Evolutionary conservation across 1,284 basidiomycete species (phyloP), one percentile per base, ranked within the genome.

Genomic region (Apiotrichum veenhuisii): DNA sequence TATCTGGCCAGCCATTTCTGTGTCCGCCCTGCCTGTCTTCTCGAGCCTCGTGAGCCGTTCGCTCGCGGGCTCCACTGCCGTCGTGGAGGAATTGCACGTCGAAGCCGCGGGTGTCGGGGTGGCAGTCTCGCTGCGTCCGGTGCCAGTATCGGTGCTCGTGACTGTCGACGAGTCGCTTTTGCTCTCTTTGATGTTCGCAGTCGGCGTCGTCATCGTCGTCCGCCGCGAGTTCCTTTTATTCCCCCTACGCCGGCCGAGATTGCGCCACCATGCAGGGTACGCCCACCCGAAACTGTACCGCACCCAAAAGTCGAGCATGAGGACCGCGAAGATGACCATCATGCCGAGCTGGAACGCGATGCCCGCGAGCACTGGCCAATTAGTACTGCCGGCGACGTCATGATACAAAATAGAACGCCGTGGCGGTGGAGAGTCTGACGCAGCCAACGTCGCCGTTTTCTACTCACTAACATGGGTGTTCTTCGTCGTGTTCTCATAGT

Each of bases 261-360:
- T 47, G n/a, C 30, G n/a, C 42, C 37, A 51, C 22, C 12, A 30
- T 3, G 9, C 17, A 36, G 54, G 59, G 52, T 71, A 73, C 27
- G 70, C 62, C 50, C 52, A 54, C 33, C 58, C 27, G 40, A 50
- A 52, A 5, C 42, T 42, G 26, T 59, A 60, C 34, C 73, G 65
- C 42, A 69, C 46, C 41, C 65, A 60, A 44, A 75, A 72, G 60
- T 72, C 73, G 30, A 68, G 33, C 11, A 64, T 72, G 52, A 70
- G 61, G 37, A 44, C 41, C 40, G 67, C 52, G 55, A 75, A 75
- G 52, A 76, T 55, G 59, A 64, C 55, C 62, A 72, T 76, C 37
- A 66, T 59, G 40, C 64, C 62, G 26, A 76, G 64, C 52, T 77
- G 75, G 62, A 76, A 68, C 59, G 73, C 63, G 65, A 77, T 77